phyloP scores from a whole-genome alignment of 805 yeast species.

The Metschnikowia arizonensis region DNA sequence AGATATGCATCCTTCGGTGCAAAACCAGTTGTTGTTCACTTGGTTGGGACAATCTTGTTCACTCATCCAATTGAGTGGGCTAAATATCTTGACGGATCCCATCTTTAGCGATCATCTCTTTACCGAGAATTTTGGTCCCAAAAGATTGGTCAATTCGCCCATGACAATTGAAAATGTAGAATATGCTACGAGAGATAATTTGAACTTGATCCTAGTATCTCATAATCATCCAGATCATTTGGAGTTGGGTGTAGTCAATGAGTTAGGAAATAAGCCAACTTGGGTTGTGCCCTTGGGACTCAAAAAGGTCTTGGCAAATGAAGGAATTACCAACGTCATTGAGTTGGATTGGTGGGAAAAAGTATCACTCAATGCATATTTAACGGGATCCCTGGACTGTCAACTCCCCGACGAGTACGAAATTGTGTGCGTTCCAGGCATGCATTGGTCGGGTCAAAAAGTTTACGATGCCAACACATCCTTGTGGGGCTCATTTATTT shows the following conservation, averaged over 20 bases:
- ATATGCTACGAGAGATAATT: conserved; percentile 49
- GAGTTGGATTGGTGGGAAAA: conserved; percentile 95
- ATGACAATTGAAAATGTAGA: conserved; percentile 53
- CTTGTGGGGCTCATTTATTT: conserved; percentile 84
- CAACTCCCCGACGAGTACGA: conserved; percentile 53
- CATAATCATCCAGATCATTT: conserved; percentile 97
- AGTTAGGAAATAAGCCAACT: conserved; percentile 50
- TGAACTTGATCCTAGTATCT: conserved; percentile 71
- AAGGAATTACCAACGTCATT: conserved; percentile 56
- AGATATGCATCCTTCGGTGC: conserved; percentile 11
- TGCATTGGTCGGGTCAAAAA: conserved; percentile 94
- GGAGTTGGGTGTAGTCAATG: conserved; percentile 55
- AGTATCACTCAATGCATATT: conserved; percentile 34
- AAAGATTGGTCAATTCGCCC: conserved; percentile 77
- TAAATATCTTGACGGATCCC: conserved; percentile 86
- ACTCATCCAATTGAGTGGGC: conserved; percentile 60
- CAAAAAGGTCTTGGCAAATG: conserved; percentile 50
- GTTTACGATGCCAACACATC: conserved; percentile 76
- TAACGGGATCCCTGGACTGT: conserved; percentile 22
- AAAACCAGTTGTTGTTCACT: conserved; percentile 59
- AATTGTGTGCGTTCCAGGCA: conserved; percentile 85
- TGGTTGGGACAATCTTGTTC: conserved; percentile 96
- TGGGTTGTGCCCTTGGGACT: conserved; percentile 92
- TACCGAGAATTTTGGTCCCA: conserved; percentile 68
- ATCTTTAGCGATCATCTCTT: conserved; percentile 65